A percentile compares a stretch with the other conserved stretches of the same genome.
These are phyloP conservation scores for Leishmania amazonensis DNA, from an alignment of 208 protist genomes.

Conservation along the genomic window DNA sequence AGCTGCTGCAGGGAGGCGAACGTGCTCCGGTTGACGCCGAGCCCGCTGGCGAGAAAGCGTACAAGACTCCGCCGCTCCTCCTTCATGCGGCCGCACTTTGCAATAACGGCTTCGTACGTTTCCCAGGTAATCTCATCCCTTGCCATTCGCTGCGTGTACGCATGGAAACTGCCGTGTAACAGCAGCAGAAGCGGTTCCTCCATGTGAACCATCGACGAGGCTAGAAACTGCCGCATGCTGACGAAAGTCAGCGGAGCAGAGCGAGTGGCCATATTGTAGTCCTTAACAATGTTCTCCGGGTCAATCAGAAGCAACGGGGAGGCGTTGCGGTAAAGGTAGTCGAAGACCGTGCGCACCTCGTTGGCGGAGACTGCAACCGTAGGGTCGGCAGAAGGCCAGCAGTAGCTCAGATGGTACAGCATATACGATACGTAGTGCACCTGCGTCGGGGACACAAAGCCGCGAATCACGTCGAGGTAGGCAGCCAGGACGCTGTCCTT, in stretches of 20 bases:
- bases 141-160: constrained; percentile 37
- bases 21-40: constrained; percentile 72
- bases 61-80: constrained; percentile 63
- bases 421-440: constrained; percentile 87
- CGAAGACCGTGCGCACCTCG: constrained; percentile 74
- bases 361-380: constrained; percentile 54
- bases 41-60: constrained; percentile 63
- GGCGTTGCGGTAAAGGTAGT: constrained; percentile 77
- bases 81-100: constrained; percentile 59
- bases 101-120: constrained; percentile 56
- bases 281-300: constrained; percentile 58
- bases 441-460: constrained; percentile 78
- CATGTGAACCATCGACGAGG: constrained; percentile 72
- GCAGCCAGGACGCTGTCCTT: constrained; percentile 60
- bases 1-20: constrained; percentile 68
- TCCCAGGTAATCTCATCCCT: constrained; percentile 72
- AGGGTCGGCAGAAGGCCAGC: constrained; percentile 82
- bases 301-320: constrained; percentile 59
- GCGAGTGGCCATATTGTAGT: constrained; percentile 83
- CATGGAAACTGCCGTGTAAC: constrained; percentile 75
- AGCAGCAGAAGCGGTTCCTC: constrained; percentile 83
- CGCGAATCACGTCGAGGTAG: constrained; percentile 83
- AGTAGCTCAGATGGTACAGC: constrained; percentile 82
- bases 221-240: constrained; percentile 75
- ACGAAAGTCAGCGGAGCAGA: constrained; percentile 72